Evolutionary conservation across 2,329 filamentous ascomycete species (phyloP), one percentile per base, ranked within the genome.

Genomic region (Diaporthe helianthi): DNA sequence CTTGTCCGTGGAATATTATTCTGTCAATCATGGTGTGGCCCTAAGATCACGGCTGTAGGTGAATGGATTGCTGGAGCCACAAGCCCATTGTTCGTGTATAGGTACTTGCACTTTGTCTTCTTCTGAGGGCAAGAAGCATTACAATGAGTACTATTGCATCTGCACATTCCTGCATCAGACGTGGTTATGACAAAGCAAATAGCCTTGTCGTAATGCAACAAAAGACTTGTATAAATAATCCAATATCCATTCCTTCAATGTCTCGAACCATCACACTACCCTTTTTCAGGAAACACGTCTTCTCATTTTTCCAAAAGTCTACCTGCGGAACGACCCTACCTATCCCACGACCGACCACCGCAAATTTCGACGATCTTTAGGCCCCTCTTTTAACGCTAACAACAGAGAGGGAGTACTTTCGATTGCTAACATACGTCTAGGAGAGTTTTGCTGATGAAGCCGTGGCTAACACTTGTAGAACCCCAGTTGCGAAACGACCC

Each of bases 31-130:
- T 7, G 19, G 41, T 22, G n/a, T n/a, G n/a, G n/a, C n/a, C n/a
- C n/a, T n/a, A n/a, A n/a, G n/a, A n/a, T n/a, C n/a, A 47, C 7
- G 4, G n/a, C 9, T 4, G 10, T 0, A 47, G 9, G 3, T 1
- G 1, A 47, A 9, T 46, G n/a, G n/a, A 12, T n/a, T 47, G 44
- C 3, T 47, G n/a, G 10, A 10, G n/a, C n/a, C n/a, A 47, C n/a
- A 19, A 44, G 17, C 2, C 3, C 44, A 12, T 47, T 47, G 41
- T 44, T n/a, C 41, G 12, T 46, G 10, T 19, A 22, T n/a, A 19
- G 44, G 22, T 4, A 5, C 13, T 47, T 9, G n/a, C n/a, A 17
- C 10, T 22, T 47, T 47, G 9, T 47, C 44, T 47, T n/a, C 19
- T 9, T 24, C 4, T 3, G 9, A 47, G 44, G 15, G n/a, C 44